phyloP scores from a whole-genome alignment of 2,329 filamentous ascomycete species.

The Aplosporella prunicola region DNA sequence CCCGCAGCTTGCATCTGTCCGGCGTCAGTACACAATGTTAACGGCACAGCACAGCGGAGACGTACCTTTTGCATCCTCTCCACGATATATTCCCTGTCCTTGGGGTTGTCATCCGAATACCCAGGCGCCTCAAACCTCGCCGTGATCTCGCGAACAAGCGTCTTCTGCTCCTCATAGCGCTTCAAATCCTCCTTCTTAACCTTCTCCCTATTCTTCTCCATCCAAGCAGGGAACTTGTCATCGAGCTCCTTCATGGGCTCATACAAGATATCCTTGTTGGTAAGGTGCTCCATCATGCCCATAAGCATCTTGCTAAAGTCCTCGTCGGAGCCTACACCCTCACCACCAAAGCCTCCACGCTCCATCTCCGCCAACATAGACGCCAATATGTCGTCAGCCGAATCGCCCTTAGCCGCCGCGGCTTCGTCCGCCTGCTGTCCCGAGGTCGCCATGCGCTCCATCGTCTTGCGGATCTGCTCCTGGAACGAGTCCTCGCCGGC shows the following conservation, averaged over 20 bases:
- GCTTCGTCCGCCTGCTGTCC: slow-evolving; percentile 74
- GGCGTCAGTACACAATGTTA: slow-evolving; percentile 11
- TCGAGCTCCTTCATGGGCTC: slow-evolving; percentile 97
- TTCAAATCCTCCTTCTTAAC: slow-evolving; percentile 60
- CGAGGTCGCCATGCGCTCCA: slow-evolving; percentile 91
- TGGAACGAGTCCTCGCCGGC: slow-evolving; percentile 65
- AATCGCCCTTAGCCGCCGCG: slow-evolving; percentile 50
- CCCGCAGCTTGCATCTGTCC: slow-evolving; percentile 90
- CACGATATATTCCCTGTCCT: slow-evolving; percentile 84
- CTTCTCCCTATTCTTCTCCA: slow-evolving; percentile 64
- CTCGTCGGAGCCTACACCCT: slow-evolving; percentile 55
- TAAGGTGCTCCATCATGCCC: slow-evolving; percentile 98
- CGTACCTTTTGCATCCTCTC: slow-evolving; percentile 94
- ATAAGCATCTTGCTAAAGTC: slow-evolving; percentile 91
- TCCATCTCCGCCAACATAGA: slow-evolving; percentile 88
- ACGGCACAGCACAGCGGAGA: slow-evolving; percentile 12
- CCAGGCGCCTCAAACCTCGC: slow-evolving; percentile 72
- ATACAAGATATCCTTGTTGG: slow-evolving; percentile 95
- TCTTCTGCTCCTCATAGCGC: slow-evolving; percentile 72
- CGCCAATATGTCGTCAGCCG: slow-evolving; percentile 68
- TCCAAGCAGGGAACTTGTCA: slow-evolving; percentile 85
- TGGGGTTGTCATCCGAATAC: slow-evolving; percentile 73
- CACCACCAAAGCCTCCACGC: slow-evolving; percentile 46
- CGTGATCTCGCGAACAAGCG: slow-evolving; percentile 76
- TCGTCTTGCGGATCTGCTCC: slow-evolving; percentile 84